These are phyloP conservation scores for Ephemerocybe angulata DNA, from an alignment of 768 basidiomycete genomes.

Conservation along the genomic window DNA sequence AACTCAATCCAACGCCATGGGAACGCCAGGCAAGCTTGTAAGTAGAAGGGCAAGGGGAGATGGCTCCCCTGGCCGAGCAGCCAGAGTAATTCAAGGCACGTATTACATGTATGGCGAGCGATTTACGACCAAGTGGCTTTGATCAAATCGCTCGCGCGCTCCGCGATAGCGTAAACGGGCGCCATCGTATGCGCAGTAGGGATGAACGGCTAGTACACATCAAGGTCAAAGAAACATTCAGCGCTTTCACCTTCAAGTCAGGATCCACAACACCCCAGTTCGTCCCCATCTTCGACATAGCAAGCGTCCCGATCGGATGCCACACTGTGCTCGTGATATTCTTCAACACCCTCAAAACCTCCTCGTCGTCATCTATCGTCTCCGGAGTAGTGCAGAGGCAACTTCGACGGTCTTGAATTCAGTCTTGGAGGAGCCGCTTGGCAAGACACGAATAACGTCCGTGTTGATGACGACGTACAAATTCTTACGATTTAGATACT, in stretches of 20 bases:
- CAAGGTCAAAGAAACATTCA: slow-evolving; percentile 19
- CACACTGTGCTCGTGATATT: slow-evolving; percentile 18
- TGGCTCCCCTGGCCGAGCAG: no score
- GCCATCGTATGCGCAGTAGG: slow-evolving; percentile 14
- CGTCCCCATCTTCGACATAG: slow-evolving; percentile 27
- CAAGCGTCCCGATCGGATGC: slow-evolving; percentile 32
- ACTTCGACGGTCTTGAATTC: slow-evolving; percentile 10
- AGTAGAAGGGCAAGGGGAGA: no score
- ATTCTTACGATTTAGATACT: slow-evolving; percentile 22
- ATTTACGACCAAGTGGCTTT: not conserved
- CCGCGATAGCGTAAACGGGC: slow-evolving; percentile 15
- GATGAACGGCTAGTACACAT: slow-evolving; percentile 9
- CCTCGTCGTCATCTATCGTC: slow-evolving; percentile 12
- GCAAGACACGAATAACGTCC: slow-evolving; percentile 20
- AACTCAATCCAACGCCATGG: no score
- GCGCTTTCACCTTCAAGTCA: slow-evolving; percentile 33
- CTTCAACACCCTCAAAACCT: slow-evolving; percentile 15
- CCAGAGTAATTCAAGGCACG: no score
- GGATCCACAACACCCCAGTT: slow-evolving; percentile 35
- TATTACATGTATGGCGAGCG: no score
- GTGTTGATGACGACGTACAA: slow-evolving; percentile 28
- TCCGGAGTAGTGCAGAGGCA: not conserved
- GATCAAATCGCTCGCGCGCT: slow-evolving; percentile 10
- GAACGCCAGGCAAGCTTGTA: no score
- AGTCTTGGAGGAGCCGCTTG: slow-evolving; percentile 3